Evolutionary conservation across 2,329 filamentous ascomycete genomes (phyloP).

Genomic region (Claviceps pazoutovae): DNA sequence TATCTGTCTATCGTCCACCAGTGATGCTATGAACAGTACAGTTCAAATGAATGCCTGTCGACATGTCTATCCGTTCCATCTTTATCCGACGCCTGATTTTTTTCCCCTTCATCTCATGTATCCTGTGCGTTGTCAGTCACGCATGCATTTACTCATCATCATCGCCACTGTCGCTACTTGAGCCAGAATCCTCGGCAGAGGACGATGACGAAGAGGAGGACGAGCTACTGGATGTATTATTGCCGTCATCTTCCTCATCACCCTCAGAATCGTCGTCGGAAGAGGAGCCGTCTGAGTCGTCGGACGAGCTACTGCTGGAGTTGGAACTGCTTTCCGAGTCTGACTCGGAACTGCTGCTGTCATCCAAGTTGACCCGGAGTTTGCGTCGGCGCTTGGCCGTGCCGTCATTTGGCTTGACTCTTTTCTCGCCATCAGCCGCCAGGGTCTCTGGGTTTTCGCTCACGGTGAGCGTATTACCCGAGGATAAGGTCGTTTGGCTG

Average conservation of each 20-base stretch:
- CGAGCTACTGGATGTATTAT: conserved; percentile 27
- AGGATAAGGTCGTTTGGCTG: conserved; percentile 17
- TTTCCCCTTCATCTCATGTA: neutral
- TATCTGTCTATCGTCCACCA: conserved; percentile 6
- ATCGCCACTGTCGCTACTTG: conserved; percentile 11
- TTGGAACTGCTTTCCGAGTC: conserved; percentile 16
- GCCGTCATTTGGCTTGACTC: conserved; percentile 30
- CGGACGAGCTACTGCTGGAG: conserved; percentile 23
- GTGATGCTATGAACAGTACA: conserved; percentile 6
- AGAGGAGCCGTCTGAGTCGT: conserved; percentile 17
- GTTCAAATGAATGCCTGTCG: conserved; percentile 1
- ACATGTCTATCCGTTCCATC: neutral
- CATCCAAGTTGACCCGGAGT: conserved; percentile 31
- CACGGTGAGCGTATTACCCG: conserved; percentile 14
- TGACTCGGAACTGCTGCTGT: conserved; percentile 25
- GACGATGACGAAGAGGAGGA: conserved; percentile 28
- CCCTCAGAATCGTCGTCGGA: conserved; percentile 12
- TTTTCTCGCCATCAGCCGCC: conserved; percentile 22
- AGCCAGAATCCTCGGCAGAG: conserved; percentile 21
- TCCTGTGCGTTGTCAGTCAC: neutral
- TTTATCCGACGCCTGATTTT: neutral
- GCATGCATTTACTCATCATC: conserved; percentile 2
- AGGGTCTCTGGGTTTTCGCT: conserved; percentile 15
- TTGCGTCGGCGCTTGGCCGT: conserved; percentile 39
- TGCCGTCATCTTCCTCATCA: conserved; percentile 6